Evolutionary conservation across 106 monocot species (phyloP).

Genomic region (Dendrobium huoshanense): DNA sequence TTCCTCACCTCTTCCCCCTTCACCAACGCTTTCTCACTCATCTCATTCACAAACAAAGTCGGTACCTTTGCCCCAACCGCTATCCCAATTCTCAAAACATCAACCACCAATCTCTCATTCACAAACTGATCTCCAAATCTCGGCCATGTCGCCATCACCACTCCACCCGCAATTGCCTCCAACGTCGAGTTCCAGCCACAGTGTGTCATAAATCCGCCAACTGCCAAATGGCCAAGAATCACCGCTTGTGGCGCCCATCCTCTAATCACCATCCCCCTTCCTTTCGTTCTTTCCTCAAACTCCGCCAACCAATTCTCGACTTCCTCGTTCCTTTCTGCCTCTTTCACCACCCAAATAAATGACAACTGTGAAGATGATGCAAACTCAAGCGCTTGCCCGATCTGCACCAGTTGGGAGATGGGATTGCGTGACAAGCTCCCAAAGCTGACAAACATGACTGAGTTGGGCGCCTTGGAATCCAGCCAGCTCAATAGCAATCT

Average conservation of each 20-base stretch:
- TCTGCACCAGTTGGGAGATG: background rate
- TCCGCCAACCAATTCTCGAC: background rate
- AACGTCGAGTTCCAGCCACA: too few relatives aligned
- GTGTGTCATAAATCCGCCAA: too few relatives aligned
- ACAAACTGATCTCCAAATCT: too few relatives aligned
- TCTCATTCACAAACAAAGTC: background rate
- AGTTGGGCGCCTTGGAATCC: background rate
- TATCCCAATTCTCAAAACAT: background rate
- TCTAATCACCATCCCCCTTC: background rate
- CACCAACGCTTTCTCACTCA: background rate
- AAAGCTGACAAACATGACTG: background rate
- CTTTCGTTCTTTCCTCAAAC: background rate
- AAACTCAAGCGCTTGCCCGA: background rate
- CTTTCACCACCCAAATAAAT: slow-evolving; percentile 4
- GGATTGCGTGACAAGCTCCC: background rate
- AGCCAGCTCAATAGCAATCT: background rate
- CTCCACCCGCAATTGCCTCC: too few relatives aligned
- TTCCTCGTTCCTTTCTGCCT: background rate
- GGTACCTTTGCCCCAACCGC: background rate
- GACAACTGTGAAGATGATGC: background rate
- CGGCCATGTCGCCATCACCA: too few relatives aligned
- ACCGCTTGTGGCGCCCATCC: background rate
- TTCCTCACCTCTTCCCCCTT: slow-evolving; percentile 12
- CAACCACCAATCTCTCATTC: too few relatives aligned
- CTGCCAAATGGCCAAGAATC: slow-evolving; percentile 23